These are phyloP conservation scores for Penicillium sp. DNA, from an alignment of 2,329 filamentous ascomycete genomes.

Conservation along the genomic window DNA sequence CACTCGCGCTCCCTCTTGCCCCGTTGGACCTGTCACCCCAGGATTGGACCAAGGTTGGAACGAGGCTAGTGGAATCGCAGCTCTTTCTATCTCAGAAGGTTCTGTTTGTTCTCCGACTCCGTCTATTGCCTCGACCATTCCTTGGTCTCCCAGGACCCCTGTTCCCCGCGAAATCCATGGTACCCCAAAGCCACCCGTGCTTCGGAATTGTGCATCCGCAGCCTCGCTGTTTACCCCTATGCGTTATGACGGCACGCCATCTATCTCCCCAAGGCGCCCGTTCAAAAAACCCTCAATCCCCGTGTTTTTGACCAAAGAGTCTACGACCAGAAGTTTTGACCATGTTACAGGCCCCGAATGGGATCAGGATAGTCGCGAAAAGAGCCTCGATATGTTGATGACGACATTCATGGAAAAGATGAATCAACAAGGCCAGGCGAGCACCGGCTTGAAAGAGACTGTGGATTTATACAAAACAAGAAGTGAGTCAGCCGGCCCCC, in stretches of 20 bases:
- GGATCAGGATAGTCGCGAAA: constrained; percentile 76
- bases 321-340: constrained; percentile 67
- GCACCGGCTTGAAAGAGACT: constrained; percentile 70
- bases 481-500: constrained; percentile 55
- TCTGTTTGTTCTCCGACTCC: background rate
- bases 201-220: constrained; percentile 39
- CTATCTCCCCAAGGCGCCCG: constrained; percentile 11
- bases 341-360: constrained; percentile 48
- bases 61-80: background rate
- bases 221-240: constrained; percentile 21
- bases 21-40: constrained; percentile 9
- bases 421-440: constrained; percentile 66
- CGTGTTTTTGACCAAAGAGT: constrained; percentile 68
- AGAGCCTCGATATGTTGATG: constrained; percentile 74
- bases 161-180: constrained; percentile 11
- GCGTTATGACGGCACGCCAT: constrained; percentile 33
- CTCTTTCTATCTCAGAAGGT: background rate
- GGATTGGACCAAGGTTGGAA: background rate
- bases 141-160: background rate
- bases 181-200: constrained; percentile 31
- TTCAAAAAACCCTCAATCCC: constrained; percentile 36
- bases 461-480: constrained; percentile 72
- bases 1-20: constrained; percentile 13
- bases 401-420: constrained; percentile 71
- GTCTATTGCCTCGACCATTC: background rate